Evolutionary conservation across 441 rosid genomes (phyloP), one percentile per base, ranked within the genome.

Genomic region (Gossypium davidsonii): DNA sequence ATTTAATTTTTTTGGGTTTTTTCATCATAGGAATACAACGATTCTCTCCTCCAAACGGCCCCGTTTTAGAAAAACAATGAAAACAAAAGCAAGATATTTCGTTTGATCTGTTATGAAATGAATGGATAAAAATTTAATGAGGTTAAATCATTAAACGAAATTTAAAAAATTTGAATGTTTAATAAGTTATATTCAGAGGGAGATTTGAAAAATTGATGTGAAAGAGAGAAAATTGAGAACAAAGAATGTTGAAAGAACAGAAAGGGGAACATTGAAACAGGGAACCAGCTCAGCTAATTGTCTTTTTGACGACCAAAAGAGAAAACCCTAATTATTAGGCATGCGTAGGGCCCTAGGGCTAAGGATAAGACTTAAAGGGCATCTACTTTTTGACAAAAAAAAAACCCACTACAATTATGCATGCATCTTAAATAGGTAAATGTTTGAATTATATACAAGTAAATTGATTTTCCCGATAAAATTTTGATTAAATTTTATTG

Each of bases 281-380:
- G 18, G 37, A 9, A 15, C 48, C 75, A 72, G 59, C 76, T 64
- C 51, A 52, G 67, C 63, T 64, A 9, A 52, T 44, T n/a, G 14
- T 17, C 71, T 39, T 73, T 73, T 73, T 53, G 71, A 74, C 70
- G 68, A 64, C 31, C 26, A 63, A 57, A 77, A 28, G 15, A 12
- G 0, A 64, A 17, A 31, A 31, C 34, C 31, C 53, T 9, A 66
- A 75, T 75, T 12, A 72, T 62, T 55, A 68, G 12, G 15, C 12
- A 3, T 49, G 48, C 67, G 49, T 37, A 48, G 70, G 7, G 23
- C 62, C 72, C 23, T 23, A 20, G 3, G 37, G 25, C 55, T 10
- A 51, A 25, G 3, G 31, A 28, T 56, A 56, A 56, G 31, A 21
- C 28, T 9, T 9, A 20, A 10, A 11, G 15, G 11, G 63, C 26